A percentile compares a stretch with the other conserved stretches of the same genome.
Evolutionary conservation across 139 green algal genomes (phyloP).

Genomic region (Micractinium conductrix): DNA sequence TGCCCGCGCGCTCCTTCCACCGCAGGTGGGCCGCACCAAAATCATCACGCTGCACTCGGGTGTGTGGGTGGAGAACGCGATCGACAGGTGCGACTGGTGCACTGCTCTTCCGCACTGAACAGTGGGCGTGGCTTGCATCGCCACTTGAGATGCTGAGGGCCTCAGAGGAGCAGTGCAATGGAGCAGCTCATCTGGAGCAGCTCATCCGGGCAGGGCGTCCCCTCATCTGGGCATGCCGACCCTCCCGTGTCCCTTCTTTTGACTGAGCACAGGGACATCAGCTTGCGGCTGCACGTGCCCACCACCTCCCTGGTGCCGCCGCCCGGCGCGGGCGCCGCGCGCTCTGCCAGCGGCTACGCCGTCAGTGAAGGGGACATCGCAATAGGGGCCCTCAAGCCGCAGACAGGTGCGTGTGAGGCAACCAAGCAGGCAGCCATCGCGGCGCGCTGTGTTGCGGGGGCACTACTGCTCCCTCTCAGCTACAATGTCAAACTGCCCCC

Average conservation of each 20-base stretch:
- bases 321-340: too few relatives aligned
- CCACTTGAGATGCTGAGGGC: too few relatives aligned
- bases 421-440: not conserved
- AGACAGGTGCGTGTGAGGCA: constrained; percentile 44
- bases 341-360: not conserved
- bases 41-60: constrained; percentile 79
- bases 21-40: constrained; percentile 63
- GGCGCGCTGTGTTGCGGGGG: not conserved
- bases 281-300: constrained; percentile 75
- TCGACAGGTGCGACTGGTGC: constrained; percentile 26
- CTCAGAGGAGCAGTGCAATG: too few relatives aligned
- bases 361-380: constrained; percentile 27
- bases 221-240: too few relatives aligned
- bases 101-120: not conserved
- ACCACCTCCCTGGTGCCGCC: constrained; percentile 63
- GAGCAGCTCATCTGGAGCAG: too few relatives aligned
- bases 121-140: not conserved
- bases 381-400: constrained; percentile 58
- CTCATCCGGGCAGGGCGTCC: too few relatives aligned
- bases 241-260: too few relatives aligned
- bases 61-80: constrained; percentile 80
- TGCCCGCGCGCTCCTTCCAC: too few relatives aligned
- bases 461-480: too few relatives aligned
- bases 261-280: constrained; percentile 36
- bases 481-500: not conserved